Evolutionary conservation across 2,329 filamentous ascomycete species (phyloP).

Genomic region (Aureobasidium sp.): DNA sequence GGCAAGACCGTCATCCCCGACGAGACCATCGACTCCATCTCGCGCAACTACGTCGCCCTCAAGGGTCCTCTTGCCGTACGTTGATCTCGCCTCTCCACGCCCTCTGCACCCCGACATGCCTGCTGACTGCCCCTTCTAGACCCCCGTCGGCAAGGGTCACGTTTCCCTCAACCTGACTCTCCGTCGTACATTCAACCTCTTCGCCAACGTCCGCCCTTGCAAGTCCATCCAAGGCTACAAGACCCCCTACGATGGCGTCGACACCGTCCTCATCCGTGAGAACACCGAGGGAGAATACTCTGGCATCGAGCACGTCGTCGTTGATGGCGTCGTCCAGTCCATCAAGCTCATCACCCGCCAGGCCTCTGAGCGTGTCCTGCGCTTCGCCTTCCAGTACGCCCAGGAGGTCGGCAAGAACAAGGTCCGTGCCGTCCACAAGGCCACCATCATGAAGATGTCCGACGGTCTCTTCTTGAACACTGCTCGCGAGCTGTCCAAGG

Average conservation of each 20-base stretch:
- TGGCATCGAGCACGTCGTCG: constrained; percentile 95
- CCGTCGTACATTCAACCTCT: constrained; percentile 98
- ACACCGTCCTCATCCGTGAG: constrained; percentile 96
- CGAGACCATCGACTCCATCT: constrained; percentile 85
- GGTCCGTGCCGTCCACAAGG: constrained; percentile 98
- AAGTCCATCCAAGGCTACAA: constrained; percentile 95
- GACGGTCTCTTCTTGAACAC: constrained; percentile 95
- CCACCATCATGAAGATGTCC: constrained; percentile 99
- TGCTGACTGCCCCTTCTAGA: constrained; percentile 45
- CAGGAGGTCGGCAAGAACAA: constrained; percentile 88
- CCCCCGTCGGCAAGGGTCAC: constrained; percentile 96
- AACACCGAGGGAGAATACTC: constrained; percentile 99
- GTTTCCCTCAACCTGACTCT: constrained; percentile 98
- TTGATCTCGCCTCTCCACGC: constrained; percentile 20
- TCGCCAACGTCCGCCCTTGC: constrained; percentile 98
- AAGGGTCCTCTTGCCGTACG: constrained; percentile 94
- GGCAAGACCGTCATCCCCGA: constrained; percentile 94
- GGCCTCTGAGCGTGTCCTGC: constrained; percentile 89
- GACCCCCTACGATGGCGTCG: constrained; percentile 94
- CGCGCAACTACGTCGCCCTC: constrained; percentile 92
- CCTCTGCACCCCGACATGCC: neutral
- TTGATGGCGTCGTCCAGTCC: constrained; percentile 95
- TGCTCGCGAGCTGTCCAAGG: constrained; percentile 79
- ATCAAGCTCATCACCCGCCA: constrained; percentile 99
- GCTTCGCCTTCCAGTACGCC: constrained; percentile 98